Evolutionary conservation across 1,284 basidiomycete genomes (phyloP).

Genomic region (Ganoderma resinaceum): DNA sequence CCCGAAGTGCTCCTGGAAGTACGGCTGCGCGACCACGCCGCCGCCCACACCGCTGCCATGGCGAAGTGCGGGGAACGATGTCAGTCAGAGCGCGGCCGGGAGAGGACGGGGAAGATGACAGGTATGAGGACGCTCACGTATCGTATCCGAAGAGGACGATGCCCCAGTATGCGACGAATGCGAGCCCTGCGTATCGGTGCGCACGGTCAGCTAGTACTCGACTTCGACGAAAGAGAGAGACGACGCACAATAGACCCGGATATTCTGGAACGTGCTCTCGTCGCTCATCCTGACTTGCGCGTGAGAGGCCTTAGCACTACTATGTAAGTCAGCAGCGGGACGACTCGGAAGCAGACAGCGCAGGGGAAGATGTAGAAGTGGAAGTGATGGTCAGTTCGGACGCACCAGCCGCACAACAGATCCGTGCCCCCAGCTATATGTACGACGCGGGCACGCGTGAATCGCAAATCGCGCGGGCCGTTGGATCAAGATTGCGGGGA

Average conservation of each 20-base stretch:
- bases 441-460: background rate
- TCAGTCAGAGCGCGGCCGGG: too few species aligned
- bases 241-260: slow-evolving; percentile 64
- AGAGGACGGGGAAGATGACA: too few species aligned
- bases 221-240: background rate
- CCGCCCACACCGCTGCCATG: slow-evolving; percentile 67
- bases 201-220: background rate
- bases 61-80: too few species aligned
- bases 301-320: background rate
- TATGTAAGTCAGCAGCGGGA: background rate
- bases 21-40: slow-evolving; percentile 66
- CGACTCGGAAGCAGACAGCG: background rate
- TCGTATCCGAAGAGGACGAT: slow-evolving; percentile 84
- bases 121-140: too few species aligned
- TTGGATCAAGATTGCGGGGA: slow-evolving; percentile 15
- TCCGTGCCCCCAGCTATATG: background rate
- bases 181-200: slow-evolving; percentile 55
- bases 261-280: slow-evolving; percentile 51
- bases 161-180: slow-evolving; percentile 78
- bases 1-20: slow-evolving; percentile 69
- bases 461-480: slow-evolving; percentile 7
- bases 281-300: slow-evolving; percentile 13
- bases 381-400: too few species aligned
- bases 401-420: too few species aligned
- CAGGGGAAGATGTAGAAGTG: background rate